Evolutionary conservation across 78 protist species (phyloP).

Genomic region (Dictyostelium brefeldianum): DNA sequence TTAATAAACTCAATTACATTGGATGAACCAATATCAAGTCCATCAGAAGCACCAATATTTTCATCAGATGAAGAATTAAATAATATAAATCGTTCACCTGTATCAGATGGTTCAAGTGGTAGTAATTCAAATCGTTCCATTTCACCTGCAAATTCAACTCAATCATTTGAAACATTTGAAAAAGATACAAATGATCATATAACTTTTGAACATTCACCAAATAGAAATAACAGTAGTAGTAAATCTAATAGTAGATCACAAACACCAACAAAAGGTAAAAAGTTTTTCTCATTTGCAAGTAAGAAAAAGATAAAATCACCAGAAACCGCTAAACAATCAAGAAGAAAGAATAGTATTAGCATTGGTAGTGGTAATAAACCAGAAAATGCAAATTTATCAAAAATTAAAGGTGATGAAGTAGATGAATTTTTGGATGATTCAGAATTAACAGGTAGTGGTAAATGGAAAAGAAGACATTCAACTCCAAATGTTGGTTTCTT

Average conservation of each 20-base stretch:
- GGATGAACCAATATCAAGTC: not conserved
- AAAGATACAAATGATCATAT: not conserved
- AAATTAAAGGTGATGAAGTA: not conserved
- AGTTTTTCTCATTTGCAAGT: not conserved
- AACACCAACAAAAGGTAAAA: slow-evolving; percentile 18
- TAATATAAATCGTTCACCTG: not conserved
- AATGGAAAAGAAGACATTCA: slow-evolving; percentile 67
- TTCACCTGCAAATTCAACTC: not conserved
- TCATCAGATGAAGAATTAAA: slow-evolving; percentile 17
- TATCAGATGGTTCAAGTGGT: not conserved
- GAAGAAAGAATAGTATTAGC: not conserved
- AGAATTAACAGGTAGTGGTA: not conserved
- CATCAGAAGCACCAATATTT: slow-evolving; percentile 1
- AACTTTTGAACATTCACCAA: not conserved
- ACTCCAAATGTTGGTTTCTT: slow-evolving; percentile 26
- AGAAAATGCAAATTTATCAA: not conserved
- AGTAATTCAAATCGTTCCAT: not conserved
- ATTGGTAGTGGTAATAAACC: not conserved
- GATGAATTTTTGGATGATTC: not conserved
- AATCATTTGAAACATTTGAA: not conserved
- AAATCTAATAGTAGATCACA: not conserved
- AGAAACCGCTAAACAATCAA: not conserved
- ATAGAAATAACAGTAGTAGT: not conserved
- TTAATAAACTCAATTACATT: not conserved
- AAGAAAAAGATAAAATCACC: not conserved